A percentile compares a stretch with the other conserved stretches of the same genome.
These are phyloP conservation scores for Penicillium cinerascens DNA, from an alignment of 495 filamentous ascomycete species.

Conservation along the genomic window DNA sequence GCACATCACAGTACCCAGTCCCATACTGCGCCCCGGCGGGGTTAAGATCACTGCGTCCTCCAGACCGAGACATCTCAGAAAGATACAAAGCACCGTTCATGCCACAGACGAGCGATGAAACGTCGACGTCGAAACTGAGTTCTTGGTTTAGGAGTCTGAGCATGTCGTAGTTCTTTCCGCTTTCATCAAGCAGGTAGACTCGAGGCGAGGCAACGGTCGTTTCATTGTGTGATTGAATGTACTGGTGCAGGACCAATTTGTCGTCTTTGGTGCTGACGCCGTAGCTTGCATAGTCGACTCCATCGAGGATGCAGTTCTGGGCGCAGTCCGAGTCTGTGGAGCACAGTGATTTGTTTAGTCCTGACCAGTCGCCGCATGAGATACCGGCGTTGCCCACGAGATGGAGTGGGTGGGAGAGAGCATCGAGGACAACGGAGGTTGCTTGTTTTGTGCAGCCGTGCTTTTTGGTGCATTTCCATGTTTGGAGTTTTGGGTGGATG, in stretches of 20 bases:
- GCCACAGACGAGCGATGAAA: slow-evolving; percentile 57
- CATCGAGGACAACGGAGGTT: slow-evolving; percentile 40
- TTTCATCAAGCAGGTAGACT: slow-evolving; percentile 56
- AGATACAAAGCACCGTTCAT: slow-evolving; percentile 69
- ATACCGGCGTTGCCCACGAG: slow-evolving; percentile 23
- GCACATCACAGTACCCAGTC: slow-evolving; percentile 68
- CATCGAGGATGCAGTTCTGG: slow-evolving; percentile 51
- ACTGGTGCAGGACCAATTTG: slow-evolving; percentile 43
- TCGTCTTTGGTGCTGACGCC: slow-evolving; percentile 45
- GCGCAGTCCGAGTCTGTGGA: slow-evolving; percentile 44
- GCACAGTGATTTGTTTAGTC: slow-evolving; percentile 44
- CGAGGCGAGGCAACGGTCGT: slow-evolving; percentile 48
- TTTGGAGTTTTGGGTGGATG: slow-evolving; percentile 31
- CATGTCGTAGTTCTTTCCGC: slow-evolving; percentile 55
- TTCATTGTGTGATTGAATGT: slow-evolving; percentile 23
- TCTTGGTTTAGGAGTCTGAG: slow-evolving; percentile 57
- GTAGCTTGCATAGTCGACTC: slow-evolving; percentile 43
- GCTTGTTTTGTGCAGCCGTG: slow-evolving; percentile 36
- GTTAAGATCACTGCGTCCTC: slow-evolving; percentile 54
- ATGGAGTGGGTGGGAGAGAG: slow-evolving; percentile 45
- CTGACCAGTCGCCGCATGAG: slow-evolving; percentile 31
- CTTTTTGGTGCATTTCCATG: slow-evolving; percentile 37
- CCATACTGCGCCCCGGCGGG: slow-evolving; percentile 61
- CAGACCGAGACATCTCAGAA: slow-evolving; percentile 56
- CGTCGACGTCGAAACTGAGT: slow-evolving; percentile 62